phyloP scores from a whole-genome alignment of 371 early-diverging fungal species.

The Batkoa obscura region DNA sequence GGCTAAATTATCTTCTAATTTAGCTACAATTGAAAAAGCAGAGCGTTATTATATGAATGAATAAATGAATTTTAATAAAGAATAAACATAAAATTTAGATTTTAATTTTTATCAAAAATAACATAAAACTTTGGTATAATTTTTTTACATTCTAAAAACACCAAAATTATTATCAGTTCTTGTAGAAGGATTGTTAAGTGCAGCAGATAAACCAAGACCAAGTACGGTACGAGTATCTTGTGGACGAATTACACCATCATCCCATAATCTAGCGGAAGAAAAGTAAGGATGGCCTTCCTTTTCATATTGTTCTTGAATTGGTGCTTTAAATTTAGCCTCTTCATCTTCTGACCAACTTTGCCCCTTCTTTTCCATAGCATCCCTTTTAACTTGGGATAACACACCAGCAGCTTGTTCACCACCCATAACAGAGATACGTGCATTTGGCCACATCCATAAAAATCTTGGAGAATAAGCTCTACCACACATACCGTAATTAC shows the following conservation, averaged over 20 bases:
- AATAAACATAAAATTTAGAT: too few species aligned
- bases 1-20: constrained; percentile 80
- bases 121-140: not conserved
- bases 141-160: constrained; percentile 86
- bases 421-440: constrained; percentile 95
- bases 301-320: constrained; percentile 77
- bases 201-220: constrained; percentile 67
- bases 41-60: constrained; percentile 50
- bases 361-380: constrained; percentile 67
- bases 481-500: constrained; percentile 98
- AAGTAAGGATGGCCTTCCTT: constrained; percentile 90
- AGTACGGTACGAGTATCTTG: constrained; percentile 75
- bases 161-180: constrained; percentile 39
- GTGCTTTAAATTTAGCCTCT: constrained; percentile 64
- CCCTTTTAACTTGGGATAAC: constrained; percentile 71
- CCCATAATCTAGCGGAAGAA: constrained; percentile 80
- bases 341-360: constrained; percentile 49
- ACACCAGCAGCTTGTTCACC: constrained; percentile 96
- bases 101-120: not conserved
- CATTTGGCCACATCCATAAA: constrained; percentile 94
- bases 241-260: constrained; percentile 93
- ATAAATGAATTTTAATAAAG: too few species aligned
- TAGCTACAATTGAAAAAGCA: constrained; percentile 65
- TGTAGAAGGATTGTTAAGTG: constrained; percentile 63
- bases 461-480: constrained; percentile 84